These are phyloP conservation scores for Penicillium digitatum DNA, from an alignment of 2,329 filamentous ascomycete genomes.

Conservation along the genomic window DNA sequence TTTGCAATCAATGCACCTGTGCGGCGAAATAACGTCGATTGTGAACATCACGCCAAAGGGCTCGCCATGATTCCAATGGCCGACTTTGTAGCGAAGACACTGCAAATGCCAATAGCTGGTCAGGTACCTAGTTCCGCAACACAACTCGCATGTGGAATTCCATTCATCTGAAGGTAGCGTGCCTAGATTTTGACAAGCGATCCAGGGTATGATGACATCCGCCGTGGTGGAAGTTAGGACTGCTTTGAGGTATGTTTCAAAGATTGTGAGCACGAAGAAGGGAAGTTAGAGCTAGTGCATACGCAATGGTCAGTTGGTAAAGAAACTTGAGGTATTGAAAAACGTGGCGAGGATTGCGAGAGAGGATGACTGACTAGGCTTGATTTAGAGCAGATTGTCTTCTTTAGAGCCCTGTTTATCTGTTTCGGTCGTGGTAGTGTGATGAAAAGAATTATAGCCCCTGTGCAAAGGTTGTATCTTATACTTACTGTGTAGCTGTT, in stretches of 20 bases:
- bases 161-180: not conserved
- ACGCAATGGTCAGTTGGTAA: too few relatives aligned
- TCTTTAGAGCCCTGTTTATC: not conserved
- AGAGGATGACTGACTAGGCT: not conserved
- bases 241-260: too few relatives aligned
- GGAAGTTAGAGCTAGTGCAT: not conserved
- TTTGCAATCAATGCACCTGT: not conserved
- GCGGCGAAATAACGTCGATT: too few relatives aligned
- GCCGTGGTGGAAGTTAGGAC: not conserved
- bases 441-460: not conserved
- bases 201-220: not conserved
- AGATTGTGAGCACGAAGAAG: not conserved
- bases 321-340: not conserved
- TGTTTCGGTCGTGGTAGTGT: not conserved
- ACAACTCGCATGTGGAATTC: not conserved
- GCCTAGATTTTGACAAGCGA: not conserved
- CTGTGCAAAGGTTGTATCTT: not conserved
- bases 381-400: not conserved
- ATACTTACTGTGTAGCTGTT: not conserved
- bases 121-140: not conserved
- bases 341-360: not conserved
- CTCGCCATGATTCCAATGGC: not conserved
- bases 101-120: not conserved
- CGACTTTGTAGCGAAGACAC: not conserved
- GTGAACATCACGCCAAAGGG: not conserved